A percentile compares a stretch with the other conserved stretches of the same genome.
Evolutionary conservation across 805 yeast species (phyloP).

Genomic region (Debaryomyces maramus): DNA sequence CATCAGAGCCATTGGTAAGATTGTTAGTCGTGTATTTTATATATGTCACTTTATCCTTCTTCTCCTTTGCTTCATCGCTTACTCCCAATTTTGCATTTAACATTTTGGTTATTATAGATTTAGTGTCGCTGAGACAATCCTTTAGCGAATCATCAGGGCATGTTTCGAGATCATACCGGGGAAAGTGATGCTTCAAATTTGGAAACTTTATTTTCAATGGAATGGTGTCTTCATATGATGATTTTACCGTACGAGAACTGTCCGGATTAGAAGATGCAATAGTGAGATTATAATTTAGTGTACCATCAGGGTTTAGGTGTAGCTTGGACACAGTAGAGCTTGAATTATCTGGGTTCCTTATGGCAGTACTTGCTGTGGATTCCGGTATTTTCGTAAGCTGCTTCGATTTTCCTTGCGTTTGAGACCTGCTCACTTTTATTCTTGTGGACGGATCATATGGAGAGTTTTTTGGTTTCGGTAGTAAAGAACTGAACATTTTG

Average conservation of each 20-base stretch:
- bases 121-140: slow-evolving; percentile 55
- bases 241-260: slow-evolving; percentile 33
- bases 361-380: slow-evolving; percentile 1
- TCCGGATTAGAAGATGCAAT: slow-evolving; percentile 17
- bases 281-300: slow-evolving; percentile 26
- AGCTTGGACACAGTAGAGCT: slow-evolving; percentile 17
- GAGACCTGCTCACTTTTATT: background rate
- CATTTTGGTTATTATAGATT: slow-evolving; percentile 52
- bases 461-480: slow-evolving; percentile 6
- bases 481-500: slow-evolving; percentile 8
- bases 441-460: background rate
- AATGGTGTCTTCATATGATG: slow-evolving; percentile 56
- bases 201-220: slow-evolving; percentile 52
- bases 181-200: slow-evolving; percentile 39
- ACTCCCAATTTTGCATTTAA: slow-evolving; percentile 41
- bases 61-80: slow-evolving; percentile 27
- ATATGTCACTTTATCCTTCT: slow-evolving; percentile 35
- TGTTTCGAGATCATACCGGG: slow-evolving; percentile 37
- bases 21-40: slow-evolving; percentile 21
- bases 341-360: slow-evolving; percentile 3
- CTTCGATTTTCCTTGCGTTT: slow-evolving; percentile 3
- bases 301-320: slow-evolving; percentile 27
- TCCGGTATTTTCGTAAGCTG: slow-evolving; percentile 3
- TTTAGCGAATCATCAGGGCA: slow-evolving; percentile 45
- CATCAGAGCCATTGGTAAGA: slow-evolving; percentile 7